These are phyloP conservation scores for Citrus trifoliata DNA, from an alignment of 345 rosid genomes.

Conservation along the genomic window DNA sequence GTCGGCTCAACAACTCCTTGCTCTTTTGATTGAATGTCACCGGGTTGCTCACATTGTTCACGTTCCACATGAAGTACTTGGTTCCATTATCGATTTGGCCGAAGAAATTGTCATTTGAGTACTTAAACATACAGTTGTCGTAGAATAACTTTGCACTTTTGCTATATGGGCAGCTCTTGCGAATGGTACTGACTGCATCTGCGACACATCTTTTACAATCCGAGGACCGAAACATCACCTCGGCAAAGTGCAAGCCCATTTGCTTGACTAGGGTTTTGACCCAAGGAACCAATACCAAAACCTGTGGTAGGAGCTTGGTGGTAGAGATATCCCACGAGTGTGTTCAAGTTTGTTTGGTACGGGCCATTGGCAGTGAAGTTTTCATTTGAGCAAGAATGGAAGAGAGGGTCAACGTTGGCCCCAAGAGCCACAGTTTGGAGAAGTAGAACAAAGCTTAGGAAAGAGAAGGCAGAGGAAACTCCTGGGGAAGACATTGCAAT, in stretches of 20 bases:
- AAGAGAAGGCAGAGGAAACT: not conserved
- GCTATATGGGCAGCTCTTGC: constrained; percentile 40
- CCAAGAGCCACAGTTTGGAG: constrained; percentile 19
- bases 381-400: constrained; percentile 41
- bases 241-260: constrained; percentile 58
- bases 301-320: constrained; percentile 44
- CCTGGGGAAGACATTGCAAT: constrained; percentile 24
- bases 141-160: constrained; percentile 49
- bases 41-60: constrained; percentile 36
- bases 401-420: constrained; percentile 25
- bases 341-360: constrained; percentile 43
- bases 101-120: constrained; percentile 43
- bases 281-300: constrained; percentile 36
- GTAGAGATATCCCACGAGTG: constrained; percentile 32
- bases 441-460: constrained; percentile 1
- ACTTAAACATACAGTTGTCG: constrained; percentile 64
- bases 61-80: constrained; percentile 35
- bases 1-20: constrained; percentile 33
- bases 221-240: constrained; percentile 45
- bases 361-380: constrained; percentile 36
- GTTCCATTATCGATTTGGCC: constrained; percentile 41
- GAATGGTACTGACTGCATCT: constrained; percentile 40
- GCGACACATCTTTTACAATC: constrained; percentile 48
- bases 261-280: constrained; percentile 31
- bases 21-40: constrained; percentile 36